These are phyloP conservation scores for Coniella vitis DNA, from an alignment of 2,329 filamentous ascomycete species.

Conservation along the genomic window DNA sequence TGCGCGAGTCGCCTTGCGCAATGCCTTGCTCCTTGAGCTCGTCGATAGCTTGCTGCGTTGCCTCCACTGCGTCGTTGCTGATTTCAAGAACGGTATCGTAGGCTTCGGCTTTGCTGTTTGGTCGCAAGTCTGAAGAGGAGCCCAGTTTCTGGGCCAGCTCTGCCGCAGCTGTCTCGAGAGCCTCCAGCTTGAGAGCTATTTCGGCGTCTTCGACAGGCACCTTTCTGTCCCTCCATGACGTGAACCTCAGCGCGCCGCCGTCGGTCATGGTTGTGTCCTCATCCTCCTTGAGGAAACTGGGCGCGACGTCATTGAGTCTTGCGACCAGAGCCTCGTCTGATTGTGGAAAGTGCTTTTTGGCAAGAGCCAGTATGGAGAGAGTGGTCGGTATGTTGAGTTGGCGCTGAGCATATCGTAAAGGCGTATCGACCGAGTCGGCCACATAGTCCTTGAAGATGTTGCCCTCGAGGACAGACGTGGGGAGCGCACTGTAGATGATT, in stretches of 20 bases:
- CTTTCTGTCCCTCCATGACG: conserved; percentile 79
- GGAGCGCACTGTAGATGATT: conserved; percentile 75
- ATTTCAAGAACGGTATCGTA: conserved; percentile 89
- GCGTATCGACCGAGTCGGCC: conserved; percentile 81
- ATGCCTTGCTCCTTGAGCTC: conserved; percentile 80
- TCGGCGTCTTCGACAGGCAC: conserved; percentile 89
- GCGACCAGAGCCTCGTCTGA: conserved; percentile 55
- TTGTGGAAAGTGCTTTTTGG: conserved; percentile 68
- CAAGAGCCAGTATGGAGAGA: conserved; percentile 70
- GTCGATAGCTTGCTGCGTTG: conserved; percentile 87
- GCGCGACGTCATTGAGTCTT: conserved; percentile 64
- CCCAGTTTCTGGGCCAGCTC: conserved; percentile 42
- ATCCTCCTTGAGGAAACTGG: conserved; percentile 57
- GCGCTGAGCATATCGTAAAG: conserved; percentile 90
- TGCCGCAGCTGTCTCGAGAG: conserved; percentile 51
- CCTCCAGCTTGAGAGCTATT: conserved; percentile 76
- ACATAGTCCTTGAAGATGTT: conserved; percentile 84
- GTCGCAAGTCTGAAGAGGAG: conserved; percentile 36
- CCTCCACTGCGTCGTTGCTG: conserved; percentile 90
- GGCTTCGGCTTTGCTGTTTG: conserved; percentile 68
- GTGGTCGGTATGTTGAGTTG: conserved; percentile 84
- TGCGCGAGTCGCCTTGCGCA: conserved; percentile 72
- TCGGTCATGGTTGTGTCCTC: conserved; percentile 39
- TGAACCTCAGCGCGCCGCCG: conserved; percentile 57
- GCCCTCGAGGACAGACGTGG: conserved; percentile 51